These are phyloP conservation scores for Tillandsia leiboldiana DNA, from an alignment of 176 grass and related monocot genomes.

Conservation along the genomic window DNA sequence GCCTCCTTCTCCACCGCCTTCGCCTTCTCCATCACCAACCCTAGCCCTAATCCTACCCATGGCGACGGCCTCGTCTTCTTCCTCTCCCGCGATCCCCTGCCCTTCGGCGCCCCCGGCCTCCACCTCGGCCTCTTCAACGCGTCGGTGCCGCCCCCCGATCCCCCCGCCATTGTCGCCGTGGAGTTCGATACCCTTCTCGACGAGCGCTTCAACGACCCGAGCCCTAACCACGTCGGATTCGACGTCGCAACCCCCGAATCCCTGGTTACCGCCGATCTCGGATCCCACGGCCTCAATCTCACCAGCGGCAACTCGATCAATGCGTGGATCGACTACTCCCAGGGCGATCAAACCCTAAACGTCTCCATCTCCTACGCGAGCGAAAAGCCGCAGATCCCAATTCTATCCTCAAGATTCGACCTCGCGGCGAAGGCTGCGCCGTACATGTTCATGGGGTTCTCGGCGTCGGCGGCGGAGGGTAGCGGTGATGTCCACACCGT, in stretches of 20 bases:
- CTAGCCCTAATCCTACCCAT: not conserved
- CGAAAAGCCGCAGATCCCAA: slow-evolving; percentile 6
- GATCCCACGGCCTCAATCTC: slow-evolving; percentile 25
- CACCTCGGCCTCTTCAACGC: not conserved
- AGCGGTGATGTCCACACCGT: slow-evolving; percentile 23
- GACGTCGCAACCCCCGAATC: not conserved
- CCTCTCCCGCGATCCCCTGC: slow-evolving; percentile 11
- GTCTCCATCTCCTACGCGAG: slow-evolving; percentile 34
- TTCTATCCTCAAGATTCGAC: slow-evolving; percentile 5
- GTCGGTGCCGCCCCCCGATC: not conserved
- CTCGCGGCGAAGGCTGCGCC: slow-evolving; percentile 10
- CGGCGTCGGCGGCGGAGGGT: slow-evolving; percentile 15
- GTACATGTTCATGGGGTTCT: slow-evolving; percentile 41
- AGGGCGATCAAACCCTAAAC: slow-evolving; percentile 6
- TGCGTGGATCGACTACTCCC: slow-evolving; percentile 32
- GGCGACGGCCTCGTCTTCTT: slow-evolving; percentile 1
- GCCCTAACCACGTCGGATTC: too few species aligned
- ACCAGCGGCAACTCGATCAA: slow-evolving; percentile 23
- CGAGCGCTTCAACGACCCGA: too few species aligned
- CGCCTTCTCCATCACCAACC: slow-evolving; percentile 1
- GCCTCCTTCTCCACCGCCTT: slow-evolving; percentile 2
- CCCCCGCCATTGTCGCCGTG: not conserved
- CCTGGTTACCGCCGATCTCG: not conserved
- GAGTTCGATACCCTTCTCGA: not conserved
- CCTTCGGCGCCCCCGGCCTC: slow-evolving; percentile 7